Evolutionary conservation across 768 basidiomycete species (phyloP).

Genomic region (Exidia glandulosa): DNA sequence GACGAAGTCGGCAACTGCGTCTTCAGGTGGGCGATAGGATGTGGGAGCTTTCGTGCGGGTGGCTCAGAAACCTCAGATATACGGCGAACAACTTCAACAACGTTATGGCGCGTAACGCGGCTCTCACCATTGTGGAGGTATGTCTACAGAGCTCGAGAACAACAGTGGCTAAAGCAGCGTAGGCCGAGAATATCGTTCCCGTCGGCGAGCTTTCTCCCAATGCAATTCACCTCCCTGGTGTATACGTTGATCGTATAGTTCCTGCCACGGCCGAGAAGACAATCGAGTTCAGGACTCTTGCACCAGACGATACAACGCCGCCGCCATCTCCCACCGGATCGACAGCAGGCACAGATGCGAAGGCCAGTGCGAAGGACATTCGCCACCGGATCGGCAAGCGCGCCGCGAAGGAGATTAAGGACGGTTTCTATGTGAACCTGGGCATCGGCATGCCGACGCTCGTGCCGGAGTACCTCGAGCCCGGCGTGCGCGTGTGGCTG

Average conservation of each 20-base stretch:
- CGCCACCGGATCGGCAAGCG: slow-evolving; percentile 65
- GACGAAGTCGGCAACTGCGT: slow-evolving; percentile 87
- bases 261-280: slow-evolving; percentile 62
- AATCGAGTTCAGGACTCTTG: slow-evolving; percentile 66
- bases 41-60: neutral
- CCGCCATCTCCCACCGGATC: slow-evolving; percentile 8
- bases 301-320: slow-evolving; percentile 30
- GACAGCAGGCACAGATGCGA: neutral
- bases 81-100: slow-evolving; percentile 80
- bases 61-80: slow-evolving; percentile 37
- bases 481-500: slow-evolving; percentile 72
- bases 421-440: slow-evolving; percentile 81
- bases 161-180: neutral
- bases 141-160: slow-evolving; percentile 5
- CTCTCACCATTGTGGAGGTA: slow-evolving; percentile 83
- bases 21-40: slow-evolving; percentile 51
- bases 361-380: slow-evolving; percentile 18
- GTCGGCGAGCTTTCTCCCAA: slow-evolving; percentile 71
- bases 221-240: slow-evolving; percentile 70
- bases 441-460: slow-evolving; percentile 78
- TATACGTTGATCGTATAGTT: slow-evolving; percentile 86
- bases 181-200: slow-evolving; percentile 88
- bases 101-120: slow-evolving; percentile 83
- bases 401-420: slow-evolving; percentile 80
- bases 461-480: slow-evolving; percentile 66